A percentile compares a stretch with the other conserved stretches of the same genome.
phyloP scores from a whole-genome alignment of 768 basidiomycete species.

The Lactarius sp. region DNA sequence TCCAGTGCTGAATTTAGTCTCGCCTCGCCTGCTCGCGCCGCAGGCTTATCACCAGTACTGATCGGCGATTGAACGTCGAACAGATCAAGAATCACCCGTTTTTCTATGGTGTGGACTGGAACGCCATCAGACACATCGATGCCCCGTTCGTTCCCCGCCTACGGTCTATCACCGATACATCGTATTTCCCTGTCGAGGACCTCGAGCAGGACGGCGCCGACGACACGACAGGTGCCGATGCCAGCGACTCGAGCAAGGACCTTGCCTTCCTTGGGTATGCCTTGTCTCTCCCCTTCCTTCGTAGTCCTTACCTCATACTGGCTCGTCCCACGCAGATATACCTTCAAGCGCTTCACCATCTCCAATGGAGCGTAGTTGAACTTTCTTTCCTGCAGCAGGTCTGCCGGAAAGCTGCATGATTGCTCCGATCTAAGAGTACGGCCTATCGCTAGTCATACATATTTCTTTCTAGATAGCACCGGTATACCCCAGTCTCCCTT shows the following conservation, averaged over 20 bases:
- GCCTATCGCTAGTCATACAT: slow-evolving; percentile 18
- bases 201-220: slow-evolving; percentile 65
- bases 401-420: slow-evolving; percentile 16
- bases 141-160: slow-evolving; percentile 96
- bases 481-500: slow-evolving; percentile 19
- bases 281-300: not conserved
- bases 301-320: not conserved
- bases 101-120: slow-evolving; percentile 96
- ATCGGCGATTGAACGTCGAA: slow-evolving; percentile 72
- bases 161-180: slow-evolving; percentile 89
- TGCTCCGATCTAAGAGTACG: slow-evolving; percentile 17
- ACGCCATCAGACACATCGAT: slow-evolving; percentile 78
- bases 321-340: slow-evolving; percentile 48
- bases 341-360: slow-evolving; percentile 71
- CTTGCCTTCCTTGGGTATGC: slow-evolving; percentile 54
- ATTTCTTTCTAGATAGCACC: slow-evolving; percentile 18
- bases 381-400: slow-evolving; percentile 19
- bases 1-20: slow-evolving; percentile 5
- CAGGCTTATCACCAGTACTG: slow-evolving; percentile 81
- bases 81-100: slow-evolving; percentile 90
- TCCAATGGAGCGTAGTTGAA: slow-evolving; percentile 45
- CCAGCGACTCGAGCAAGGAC: slow-evolving; percentile 46
- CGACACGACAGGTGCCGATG: slow-evolving; percentile 38
- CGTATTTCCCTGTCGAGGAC: slow-evolving; percentile 97
- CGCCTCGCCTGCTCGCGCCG: not conserved